Evolutionary conservation across 2,329 filamentous ascomycete genomes (phyloP).

Genomic region (Monilinia polystroma): DNA sequence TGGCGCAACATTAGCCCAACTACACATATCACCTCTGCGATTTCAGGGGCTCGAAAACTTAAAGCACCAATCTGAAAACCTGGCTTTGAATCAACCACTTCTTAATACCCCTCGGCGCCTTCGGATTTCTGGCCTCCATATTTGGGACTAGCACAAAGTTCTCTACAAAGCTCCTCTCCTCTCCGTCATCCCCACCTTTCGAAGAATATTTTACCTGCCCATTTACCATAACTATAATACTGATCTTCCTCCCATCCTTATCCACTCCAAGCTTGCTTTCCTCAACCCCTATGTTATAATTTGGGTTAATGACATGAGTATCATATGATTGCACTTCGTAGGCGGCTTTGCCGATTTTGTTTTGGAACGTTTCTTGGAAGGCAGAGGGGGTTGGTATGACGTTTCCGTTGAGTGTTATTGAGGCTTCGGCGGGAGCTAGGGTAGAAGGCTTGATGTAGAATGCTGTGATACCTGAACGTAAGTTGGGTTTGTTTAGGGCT

Average conservation of each 20-base stretch:
- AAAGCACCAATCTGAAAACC: constrained; percentile 57
- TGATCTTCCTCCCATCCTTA: constrained; percentile 60
- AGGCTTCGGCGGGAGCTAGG: constrained; percentile 55
- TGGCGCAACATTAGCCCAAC: neutral
- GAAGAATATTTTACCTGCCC: constrained; percentile 67
- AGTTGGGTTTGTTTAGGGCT: constrained; percentile 61
- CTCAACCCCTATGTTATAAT: constrained; percentile 58
- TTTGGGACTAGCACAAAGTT: constrained; percentile 79
- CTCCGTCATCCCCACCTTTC: constrained; percentile 53
- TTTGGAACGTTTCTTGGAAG: constrained; percentile 67
- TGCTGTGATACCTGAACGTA: constrained; percentile 50
- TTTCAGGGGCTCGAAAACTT: neutral
- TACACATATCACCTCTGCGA: neutral
- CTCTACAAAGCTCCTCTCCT: constrained; percentile 73
- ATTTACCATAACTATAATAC: constrained; percentile 70
- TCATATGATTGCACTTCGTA: constrained; percentile 78
- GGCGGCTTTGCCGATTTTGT: constrained; percentile 57
- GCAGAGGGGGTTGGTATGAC: constrained; percentile 59
- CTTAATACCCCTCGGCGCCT: constrained; percentile 53
- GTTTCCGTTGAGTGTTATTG: constrained; percentile 80
- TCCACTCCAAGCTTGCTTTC: constrained; percentile 45
- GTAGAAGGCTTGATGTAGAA: constrained; percentile 68
- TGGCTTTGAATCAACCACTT: constrained; percentile 70
- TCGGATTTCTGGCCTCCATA: constrained; percentile 56
- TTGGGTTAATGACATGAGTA: constrained; percentile 73